Evolutionary conservation across 495 filamentous ascomycete genomes (phyloP).

Genomic region (Penicillium desertorum): DNA sequence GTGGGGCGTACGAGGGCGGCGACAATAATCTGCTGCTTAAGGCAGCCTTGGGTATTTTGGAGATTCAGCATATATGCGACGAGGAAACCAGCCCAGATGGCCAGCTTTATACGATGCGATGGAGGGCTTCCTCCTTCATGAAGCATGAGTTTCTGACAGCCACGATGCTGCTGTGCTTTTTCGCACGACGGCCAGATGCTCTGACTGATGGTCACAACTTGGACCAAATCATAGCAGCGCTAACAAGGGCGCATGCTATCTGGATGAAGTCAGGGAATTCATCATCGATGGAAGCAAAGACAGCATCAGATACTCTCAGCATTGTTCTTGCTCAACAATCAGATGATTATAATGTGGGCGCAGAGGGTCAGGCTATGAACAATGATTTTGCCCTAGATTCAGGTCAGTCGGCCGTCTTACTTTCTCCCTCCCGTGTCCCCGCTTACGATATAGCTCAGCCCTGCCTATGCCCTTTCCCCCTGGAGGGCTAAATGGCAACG

Average conservation of each 20-base stretch:
- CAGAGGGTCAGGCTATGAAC: background rate
- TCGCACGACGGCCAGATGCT: background rate
- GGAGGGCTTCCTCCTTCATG: constrained; percentile 1
- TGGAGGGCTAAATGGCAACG: background rate
- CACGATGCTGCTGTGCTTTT: constrained; percentile 1
- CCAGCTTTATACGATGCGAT: background rate
- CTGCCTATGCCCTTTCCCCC: background rate
- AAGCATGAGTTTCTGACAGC: constrained; percentile 3
- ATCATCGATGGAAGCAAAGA: background rate
- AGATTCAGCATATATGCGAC: background rate
- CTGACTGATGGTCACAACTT: background rate
- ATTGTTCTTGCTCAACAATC: background rate
- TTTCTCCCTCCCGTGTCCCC: background rate
- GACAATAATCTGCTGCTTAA: constrained; percentile 8
- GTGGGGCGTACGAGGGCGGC: constrained; percentile 8
- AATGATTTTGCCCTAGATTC: background rate
- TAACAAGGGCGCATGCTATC: background rate
- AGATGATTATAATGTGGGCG: background rate
- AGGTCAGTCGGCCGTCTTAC: background rate
- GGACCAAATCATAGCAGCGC: background rate
- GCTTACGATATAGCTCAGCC: background rate
- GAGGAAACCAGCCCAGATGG: background rate
- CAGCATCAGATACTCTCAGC: background rate
- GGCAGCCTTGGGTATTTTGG: background rate
- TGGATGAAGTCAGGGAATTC: background rate